These are phyloP conservation scores for Nepenthes gracilis DNA, from an alignment of 148 eudicot genomes.

Conservation along the genomic window DNA sequence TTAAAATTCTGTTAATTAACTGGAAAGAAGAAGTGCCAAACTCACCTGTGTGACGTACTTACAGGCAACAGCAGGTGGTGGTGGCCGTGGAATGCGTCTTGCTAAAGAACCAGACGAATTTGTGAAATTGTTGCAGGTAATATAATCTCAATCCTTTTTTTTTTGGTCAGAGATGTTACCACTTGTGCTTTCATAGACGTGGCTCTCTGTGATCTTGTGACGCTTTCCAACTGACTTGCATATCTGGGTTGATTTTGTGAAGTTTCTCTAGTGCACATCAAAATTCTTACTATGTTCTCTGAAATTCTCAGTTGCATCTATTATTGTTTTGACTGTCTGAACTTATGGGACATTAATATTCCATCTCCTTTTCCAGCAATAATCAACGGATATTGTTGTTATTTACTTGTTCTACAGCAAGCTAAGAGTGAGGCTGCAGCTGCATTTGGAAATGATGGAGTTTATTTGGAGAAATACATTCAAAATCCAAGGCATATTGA, in stretches of 20 bases:
- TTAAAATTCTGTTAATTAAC: background rate
- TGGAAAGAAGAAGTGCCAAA: background rate
- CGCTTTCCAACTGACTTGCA: too few species aligned
- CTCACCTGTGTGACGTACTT: background rate
- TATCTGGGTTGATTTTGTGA: too few species aligned
- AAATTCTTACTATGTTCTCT: too few species aligned
- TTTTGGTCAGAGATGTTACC: too few species aligned
- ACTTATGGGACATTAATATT: too few species aligned
- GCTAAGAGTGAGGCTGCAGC: constrained; percentile 99
- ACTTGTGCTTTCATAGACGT: too few species aligned
- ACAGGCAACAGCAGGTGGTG: constrained; percentile 99
- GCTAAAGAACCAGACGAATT: constrained; percentile 91
- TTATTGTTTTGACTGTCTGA: too few species aligned
- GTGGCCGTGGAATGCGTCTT: constrained; percentile 99
- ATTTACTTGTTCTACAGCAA: constrained; percentile 35
- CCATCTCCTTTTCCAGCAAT: too few species aligned
- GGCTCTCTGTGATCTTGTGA: too few species aligned
- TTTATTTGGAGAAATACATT: constrained; percentile 81
- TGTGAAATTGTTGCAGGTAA: constrained; percentile 92
- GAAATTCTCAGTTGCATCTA: too few species aligned
- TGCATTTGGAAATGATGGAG: constrained; percentile 98
- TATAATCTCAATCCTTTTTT: background rate
- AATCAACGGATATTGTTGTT: background rate
- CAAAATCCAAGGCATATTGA: constrained; percentile 98
- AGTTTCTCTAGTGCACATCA: too few species aligned